A percentile compares a stretch with the other conserved stretches of the same genome.
Conservation (phyloP, 2,329 filamentous ascomycete species). For the Xylaria sp. region DNA sequence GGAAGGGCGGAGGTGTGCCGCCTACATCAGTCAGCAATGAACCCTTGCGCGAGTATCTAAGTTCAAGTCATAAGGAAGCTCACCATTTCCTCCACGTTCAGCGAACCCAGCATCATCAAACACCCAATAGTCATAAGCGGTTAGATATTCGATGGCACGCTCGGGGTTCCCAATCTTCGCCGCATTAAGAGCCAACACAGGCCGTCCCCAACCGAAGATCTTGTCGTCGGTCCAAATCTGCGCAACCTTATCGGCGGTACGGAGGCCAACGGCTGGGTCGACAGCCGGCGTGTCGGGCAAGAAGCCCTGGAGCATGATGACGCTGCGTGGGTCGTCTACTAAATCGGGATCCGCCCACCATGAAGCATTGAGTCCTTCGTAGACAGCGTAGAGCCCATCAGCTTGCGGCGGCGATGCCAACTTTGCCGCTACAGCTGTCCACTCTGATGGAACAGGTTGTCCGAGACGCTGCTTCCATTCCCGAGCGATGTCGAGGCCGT, state of each 20-base stretch:
- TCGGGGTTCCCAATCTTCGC: slow-evolving; percentile 56
- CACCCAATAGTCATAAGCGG: slow-evolving; percentile 56
- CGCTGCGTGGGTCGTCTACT: slow-evolving; percentile 57
- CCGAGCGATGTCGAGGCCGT: slow-evolving; percentile 58
- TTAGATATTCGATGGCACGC: slow-evolving; percentile 55
- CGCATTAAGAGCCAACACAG: slow-evolving; percentile 59
- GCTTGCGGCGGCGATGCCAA: slow-evolving; percentile 58
- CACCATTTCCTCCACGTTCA: slow-evolving; percentile 34
- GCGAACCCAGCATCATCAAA: slow-evolving; percentile 54
- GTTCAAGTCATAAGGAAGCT: neutral
- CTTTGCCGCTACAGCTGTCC: slow-evolving; percentile 56
- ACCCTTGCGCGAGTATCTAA: neutral
- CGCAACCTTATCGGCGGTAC: slow-evolving; percentile 55
- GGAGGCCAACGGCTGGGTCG: slow-evolving; percentile 50
- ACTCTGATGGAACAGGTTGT: slow-evolving; percentile 53
- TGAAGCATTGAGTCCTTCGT: slow-evolving; percentile 59
- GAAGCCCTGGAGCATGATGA: slow-evolving; percentile 59
- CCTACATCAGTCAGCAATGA: slow-evolving; percentile 30
- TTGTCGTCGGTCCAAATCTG: slow-evolving; percentile 56
- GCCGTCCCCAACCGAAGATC: slow-evolving; percentile 60
- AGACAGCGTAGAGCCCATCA: slow-evolving; percentile 58
- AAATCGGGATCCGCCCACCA: slow-evolving; percentile 56
- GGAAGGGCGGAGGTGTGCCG: slow-evolving; percentile 50
- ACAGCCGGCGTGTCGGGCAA: slow-evolving; percentile 55
- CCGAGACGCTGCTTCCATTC: slow-evolving; percentile 57